Base-by-base conservation (phyloP, 176 grass and related monocot genomes). In the Panicum miliaceum region DNA sequence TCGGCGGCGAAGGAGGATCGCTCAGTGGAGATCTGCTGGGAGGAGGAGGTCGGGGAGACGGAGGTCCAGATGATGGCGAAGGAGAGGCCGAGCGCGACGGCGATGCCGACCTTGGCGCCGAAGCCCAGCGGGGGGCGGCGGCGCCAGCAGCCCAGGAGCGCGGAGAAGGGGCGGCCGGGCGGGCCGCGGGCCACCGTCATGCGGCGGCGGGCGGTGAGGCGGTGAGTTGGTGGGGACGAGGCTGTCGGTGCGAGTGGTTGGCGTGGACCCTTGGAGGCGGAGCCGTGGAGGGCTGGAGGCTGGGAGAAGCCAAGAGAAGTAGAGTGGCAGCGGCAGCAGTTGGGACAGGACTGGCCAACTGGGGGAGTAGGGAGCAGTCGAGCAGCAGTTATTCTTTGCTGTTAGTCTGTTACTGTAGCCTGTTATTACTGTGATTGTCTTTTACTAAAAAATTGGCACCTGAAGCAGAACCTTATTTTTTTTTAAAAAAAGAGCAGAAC, bases 31-130 rank as follows among this genome's bases (percentile, higher is more conserved):
- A 98, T 90, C 70, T 86, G 91, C 46, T 68, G 79, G 19, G 89
- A 90, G 75, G 96, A 81, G 50, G 92, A 89, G 62, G 65, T 86
- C 71, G 89, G 85, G 75, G 96, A 91, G 66, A 95, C 80, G 4
- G 87, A 69, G 76, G 89, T 91, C 96, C 96, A 95, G 58, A 89
- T 82, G 80, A 93, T 78, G 71, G 83, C 85, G 86, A 93, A 98
- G 74, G 87, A 91, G 73, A 98, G 89, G n/a, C 91, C 96, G 79
- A 98, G 81, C 36, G 92, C 75, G 86, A 95, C 83, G 59, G 89
- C 92, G 62, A 98, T 87, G 46, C 73, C 61, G 54, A 98, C 96
- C 86, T 95, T 98, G 72, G 87, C 89, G 58, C 29, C 87, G 80
- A 98, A 90, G 36, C 89, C 89, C 85, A 98, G 76, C 66, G 92